Evolutionary conservation across 2,329 filamentous ascomycete species (phyloP).

Genomic region (Cordyceps fumosorosea): DNA sequence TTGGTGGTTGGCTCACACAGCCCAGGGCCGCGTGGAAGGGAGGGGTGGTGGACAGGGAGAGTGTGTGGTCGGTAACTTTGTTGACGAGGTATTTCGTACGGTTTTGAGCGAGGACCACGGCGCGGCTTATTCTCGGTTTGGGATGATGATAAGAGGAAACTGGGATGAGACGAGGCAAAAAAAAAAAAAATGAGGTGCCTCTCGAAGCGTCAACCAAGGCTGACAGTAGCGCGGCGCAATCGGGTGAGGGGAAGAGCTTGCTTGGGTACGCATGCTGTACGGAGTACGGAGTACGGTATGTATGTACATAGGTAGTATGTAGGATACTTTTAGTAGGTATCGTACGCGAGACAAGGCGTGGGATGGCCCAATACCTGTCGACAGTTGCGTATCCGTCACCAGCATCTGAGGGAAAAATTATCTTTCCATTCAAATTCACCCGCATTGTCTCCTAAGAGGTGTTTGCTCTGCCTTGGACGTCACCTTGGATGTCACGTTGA

Average conservation of each 20-base stretch:
- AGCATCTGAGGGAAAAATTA: too few species aligned
- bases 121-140: background rate
- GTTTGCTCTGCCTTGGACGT: too few species aligned
- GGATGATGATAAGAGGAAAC: background rate
- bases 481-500: too few species aligned
- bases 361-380: background rate
- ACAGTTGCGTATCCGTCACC: background rate
- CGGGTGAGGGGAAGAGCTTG: slow-evolving; percentile 5
- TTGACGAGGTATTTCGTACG: background rate
- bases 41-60: slow-evolving; percentile 15
- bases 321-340: too few species aligned
- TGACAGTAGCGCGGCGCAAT: background rate
- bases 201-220: background rate
- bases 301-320: too few species aligned
- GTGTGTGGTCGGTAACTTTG: background rate
- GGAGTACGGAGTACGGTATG: too few species aligned
- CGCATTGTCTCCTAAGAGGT: too few species aligned
- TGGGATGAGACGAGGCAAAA: background rate
- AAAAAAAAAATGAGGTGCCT: background rate
- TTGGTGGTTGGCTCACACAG: slow-evolving; percentile 8
- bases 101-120: background rate
- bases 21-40: slow-evolving; percentile 21
- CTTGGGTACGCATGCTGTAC: background rate
- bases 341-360: too few species aligned
- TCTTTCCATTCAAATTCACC: too few species aligned